These are phyloP conservation scores for Leishmania aethiopica DNA, from an alignment of 208 protist genomes.

Conservation along the genomic window DNA sequence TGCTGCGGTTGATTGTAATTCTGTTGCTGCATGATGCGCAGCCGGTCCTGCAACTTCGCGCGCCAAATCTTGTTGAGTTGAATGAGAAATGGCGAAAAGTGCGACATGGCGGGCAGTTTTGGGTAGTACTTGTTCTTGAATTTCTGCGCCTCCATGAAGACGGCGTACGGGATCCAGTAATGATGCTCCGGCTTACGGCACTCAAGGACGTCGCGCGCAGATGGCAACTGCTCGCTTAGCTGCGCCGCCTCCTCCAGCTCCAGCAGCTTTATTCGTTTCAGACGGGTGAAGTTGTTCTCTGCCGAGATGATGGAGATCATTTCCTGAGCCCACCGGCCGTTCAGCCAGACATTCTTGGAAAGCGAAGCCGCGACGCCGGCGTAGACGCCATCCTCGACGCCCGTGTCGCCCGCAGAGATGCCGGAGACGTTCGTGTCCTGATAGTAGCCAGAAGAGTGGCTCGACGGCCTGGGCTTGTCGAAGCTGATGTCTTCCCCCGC, in stretches of 20 bases:
- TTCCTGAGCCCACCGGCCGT: conserved; percentile 65
- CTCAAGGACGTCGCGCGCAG: conserved; percentile 70
- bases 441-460: conserved; percentile 10
- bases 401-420: conserved; percentile 39
- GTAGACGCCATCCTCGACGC: conserved; percentile 85
- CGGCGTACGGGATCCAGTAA: conserved; percentile 85
- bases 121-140: conserved; percentile 88
- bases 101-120: conserved; percentile 57
- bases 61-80: conserved; percentile 82
- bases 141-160: conserved; percentile 78
- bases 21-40: conserved; percentile 45
- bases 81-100: conserved; percentile 88
- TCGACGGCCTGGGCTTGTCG: neutral
- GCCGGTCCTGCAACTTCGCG: conserved; percentile 54
- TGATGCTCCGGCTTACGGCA: conserved; percentile 72
- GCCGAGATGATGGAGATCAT: conserved; percentile 72
- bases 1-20: conserved; percentile 19
- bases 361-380: conserved; percentile 46
- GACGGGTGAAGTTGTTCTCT: conserved; percentile 71
- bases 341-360: conserved; percentile 88
- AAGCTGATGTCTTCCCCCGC: conserved; percentile 7
- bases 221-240: conserved; percentile 48
- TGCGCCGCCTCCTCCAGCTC: conserved; percentile 65
- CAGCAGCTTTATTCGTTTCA: conserved; percentile 65
- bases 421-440: conserved; percentile 27